Evolutionary conservation across 805 yeast species (phyloP).

Genomic region (Teunomyces tritomae): DNA sequence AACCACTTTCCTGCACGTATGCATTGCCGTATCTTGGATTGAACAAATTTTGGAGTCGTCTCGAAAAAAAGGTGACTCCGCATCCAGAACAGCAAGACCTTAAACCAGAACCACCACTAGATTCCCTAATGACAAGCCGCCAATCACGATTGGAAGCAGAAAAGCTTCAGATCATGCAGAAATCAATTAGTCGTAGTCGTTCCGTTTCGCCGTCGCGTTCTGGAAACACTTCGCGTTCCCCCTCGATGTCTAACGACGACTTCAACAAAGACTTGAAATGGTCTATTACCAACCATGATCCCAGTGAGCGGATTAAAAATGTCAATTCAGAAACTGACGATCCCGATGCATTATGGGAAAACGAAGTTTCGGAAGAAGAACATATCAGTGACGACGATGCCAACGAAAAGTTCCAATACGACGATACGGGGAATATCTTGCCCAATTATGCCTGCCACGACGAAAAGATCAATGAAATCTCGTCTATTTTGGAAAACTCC

Average conservation of each 20-base stretch:
- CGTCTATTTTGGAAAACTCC: constrained; percentile 35
- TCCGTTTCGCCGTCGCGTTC: constrained; percentile 33
- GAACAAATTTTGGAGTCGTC: too few relatives aligned
- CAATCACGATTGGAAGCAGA: constrained; percentile 41
- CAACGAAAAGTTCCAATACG: constrained; percentile 55
- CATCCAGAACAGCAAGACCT: neutral
- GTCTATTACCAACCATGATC: constrained; percentile 71
- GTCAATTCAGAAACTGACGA: constrained; percentile 12
- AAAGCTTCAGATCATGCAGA: constrained; percentile 38
- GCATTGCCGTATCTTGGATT: too few relatives aligned
- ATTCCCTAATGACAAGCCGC: constrained; percentile 28
- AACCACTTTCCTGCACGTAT: too few relatives aligned
- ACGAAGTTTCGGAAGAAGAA: constrained; percentile 55
- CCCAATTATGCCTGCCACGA: constrained; percentile 54
- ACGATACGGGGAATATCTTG: constrained; percentile 57
- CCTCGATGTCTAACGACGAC: constrained; percentile 36
- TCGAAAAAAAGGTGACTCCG: neutral
- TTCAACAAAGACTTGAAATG: constrained; percentile 49
- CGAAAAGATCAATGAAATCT: constrained; percentile 39
- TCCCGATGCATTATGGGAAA: constrained; percentile 18
- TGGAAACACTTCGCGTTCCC: constrained; percentile 30
- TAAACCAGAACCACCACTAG: neutral
- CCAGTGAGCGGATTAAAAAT: constrained; percentile 51
- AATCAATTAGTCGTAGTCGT: constrained; percentile 38
- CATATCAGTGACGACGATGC: constrained; percentile 58